Conservation (phyloP, 768 basidiomycete genomes). For the Rhodotorula graminis region DNA sequence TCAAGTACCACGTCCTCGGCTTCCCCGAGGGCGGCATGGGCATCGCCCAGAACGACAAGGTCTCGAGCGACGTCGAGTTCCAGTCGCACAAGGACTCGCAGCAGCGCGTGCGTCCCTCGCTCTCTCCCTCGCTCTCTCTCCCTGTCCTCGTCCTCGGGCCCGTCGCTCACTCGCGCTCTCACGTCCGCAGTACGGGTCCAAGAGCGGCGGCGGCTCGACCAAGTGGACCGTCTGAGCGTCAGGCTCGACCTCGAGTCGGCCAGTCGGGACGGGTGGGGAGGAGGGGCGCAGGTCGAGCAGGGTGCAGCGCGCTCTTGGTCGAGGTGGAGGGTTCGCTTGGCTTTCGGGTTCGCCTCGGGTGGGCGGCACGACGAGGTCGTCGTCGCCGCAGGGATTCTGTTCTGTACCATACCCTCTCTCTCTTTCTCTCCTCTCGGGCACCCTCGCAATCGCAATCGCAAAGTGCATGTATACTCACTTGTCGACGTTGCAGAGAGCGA, state of each 20-base stretch:
- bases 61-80: slow-evolving; percentile 43
- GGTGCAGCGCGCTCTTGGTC: background rate
- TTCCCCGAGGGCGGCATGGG: slow-evolving; percentile 45
- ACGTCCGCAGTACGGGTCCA: slow-evolving; percentile 23
- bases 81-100: slow-evolving; percentile 41
- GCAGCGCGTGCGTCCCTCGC: slow-evolving; percentile 26
- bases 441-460: too few relatives aligned
- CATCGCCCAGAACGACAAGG: slow-evolving; percentile 37
- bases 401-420: too few relatives aligned
- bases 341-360: too few relatives aligned
- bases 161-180: background rate
- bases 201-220: background rate
- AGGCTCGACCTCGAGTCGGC: background rate
- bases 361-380: too few relatives aligned
- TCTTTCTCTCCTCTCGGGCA: too few relatives aligned
- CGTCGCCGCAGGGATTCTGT: too few relatives aligned
- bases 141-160: background rate
- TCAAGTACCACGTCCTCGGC: slow-evolving; percentile 85
- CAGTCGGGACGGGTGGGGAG: background rate
- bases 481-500: too few relatives aligned
- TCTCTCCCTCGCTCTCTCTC: background rate
- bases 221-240: slow-evolving; percentile 24
- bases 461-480: too few relatives aligned
- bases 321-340: background rate
- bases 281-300: background rate